Evolutionary conservation across 768 basidiomycete species (phyloP).

Genomic region (Mycena rosella): DNA sequence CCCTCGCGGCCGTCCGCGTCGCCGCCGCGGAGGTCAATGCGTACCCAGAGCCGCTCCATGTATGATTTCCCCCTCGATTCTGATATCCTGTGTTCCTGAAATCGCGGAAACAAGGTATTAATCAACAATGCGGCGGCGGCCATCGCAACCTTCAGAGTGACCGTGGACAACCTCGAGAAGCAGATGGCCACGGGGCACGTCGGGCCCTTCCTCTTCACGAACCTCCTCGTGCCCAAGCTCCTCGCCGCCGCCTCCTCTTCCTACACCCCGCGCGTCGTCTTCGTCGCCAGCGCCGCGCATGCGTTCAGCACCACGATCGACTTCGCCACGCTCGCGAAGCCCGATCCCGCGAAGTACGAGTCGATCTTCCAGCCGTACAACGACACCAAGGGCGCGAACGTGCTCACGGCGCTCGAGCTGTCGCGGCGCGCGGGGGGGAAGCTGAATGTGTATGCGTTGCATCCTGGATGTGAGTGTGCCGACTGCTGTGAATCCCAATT

Average conservation of each 20-base stretch:
- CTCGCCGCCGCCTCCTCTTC: neutral
- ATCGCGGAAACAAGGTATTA: neutral
- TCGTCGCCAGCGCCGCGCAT: constrained; percentile 14
- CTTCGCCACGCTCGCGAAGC: neutral
- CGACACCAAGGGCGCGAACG: constrained; percentile 14
- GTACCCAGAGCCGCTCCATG: constrained; percentile 10
- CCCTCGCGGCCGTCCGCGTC: neutral
- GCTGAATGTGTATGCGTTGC: constrained; percentile 21
- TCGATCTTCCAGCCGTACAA: neutral
- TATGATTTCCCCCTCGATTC: neutral
- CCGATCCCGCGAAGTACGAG: neutral
- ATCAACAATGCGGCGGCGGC: constrained; percentile 1
- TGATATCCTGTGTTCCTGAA: neutral
- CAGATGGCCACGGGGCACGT: neutral
- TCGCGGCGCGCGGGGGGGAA: neutral
- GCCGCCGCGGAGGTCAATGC: constrained; percentile 9
- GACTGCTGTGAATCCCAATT: too few species aligned
- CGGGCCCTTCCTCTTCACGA: constrained; percentile 18
- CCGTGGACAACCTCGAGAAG: constrained; percentile 7
- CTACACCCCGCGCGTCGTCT: constrained; percentile 16
- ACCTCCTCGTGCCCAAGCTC: constrained; percentile 12
- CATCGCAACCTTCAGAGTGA: neutral
- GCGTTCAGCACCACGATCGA: constrained; percentile 1
- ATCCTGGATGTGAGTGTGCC: constrained; percentile 15
- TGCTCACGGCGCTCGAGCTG: constrained; percentile 20